Conservation (phyloP, 441 rosid species). For the Cnidoscolus chayamansa region DNA sequence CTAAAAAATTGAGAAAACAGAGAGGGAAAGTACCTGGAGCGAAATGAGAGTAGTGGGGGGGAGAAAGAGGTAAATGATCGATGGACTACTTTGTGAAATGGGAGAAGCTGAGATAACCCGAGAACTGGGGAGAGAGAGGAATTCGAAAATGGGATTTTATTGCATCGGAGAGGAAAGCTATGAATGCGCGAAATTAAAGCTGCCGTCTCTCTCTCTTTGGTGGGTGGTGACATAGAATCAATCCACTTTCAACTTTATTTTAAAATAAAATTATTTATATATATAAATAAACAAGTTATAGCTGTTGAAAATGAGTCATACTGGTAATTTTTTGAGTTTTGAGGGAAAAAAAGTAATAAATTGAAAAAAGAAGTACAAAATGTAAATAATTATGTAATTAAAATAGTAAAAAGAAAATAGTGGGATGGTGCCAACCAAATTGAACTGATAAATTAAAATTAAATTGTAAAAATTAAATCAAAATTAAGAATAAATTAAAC, state of each 20-base stretch:
- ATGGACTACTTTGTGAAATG: not conserved
- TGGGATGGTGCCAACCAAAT: no score
- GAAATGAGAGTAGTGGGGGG: conserved; percentile 9
- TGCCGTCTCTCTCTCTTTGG: conserved; percentile 14
- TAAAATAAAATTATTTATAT: no score
- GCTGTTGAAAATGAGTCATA: no score
- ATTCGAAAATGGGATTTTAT: conserved; percentile 14
- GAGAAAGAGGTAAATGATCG: conserved; percentile 9
- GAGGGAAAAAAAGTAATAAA: no score
- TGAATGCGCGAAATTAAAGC: conserved; percentile 31
- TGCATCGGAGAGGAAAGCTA: conserved; percentile 34
- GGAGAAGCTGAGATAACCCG: not conserved
- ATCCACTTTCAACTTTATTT: conserved; percentile 14
- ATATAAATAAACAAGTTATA: no score
- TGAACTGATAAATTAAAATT: no score
- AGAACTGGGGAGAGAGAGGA: not conserved
- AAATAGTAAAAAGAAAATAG: no score
- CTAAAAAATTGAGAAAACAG: not conserved
- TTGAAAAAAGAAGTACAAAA: no score
- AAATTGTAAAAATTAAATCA: no score
- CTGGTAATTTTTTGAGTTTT: no score
- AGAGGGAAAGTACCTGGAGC: conserved; percentile 22
- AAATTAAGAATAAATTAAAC: no score
- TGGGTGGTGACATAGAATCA: conserved; percentile 16
- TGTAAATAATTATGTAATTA: no score